Evolutionary conservation across 1,284 basidiomycete species (phyloP), one percentile per base, ranked within the genome.

Genomic region (Irpex sp.): DNA sequence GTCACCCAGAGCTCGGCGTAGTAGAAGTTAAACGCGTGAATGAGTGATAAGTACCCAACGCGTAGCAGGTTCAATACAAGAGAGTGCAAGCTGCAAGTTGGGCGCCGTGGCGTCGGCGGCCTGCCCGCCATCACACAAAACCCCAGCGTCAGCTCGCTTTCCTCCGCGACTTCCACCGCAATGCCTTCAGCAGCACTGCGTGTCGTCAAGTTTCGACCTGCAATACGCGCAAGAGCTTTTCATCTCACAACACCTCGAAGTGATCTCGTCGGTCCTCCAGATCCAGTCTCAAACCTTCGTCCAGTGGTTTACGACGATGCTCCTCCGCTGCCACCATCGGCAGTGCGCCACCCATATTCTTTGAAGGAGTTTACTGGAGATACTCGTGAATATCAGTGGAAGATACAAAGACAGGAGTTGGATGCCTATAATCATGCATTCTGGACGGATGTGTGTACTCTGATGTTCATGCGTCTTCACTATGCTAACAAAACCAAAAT

Each of bases 281-380:
- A 93, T 72, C 87, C 88, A 5, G 71, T 91, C 60, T 92, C 91
- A n/a, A 83, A 93, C 76, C 77, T 93, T 60, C 85, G 91, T 3
- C 90, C 91, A 3, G 79, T 91, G 64, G 79, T 92, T 52, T 92
- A 92, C 76, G 85, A 87, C 69, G 83, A 89, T 68, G 78, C 73
- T 55, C 76, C 75, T 9, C 73, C 76, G 5, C 73, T 72, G 11
- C 67, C 62, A 2, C 59, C 68, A 11, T 65, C 69, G 4, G 60
- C 64, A 44, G 65, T 63, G 34, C 73, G 74, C 54, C 91, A 92
- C 72, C 90, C 90, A 4, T 92, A 92, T 74, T 91, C 90, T 31
- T 82, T 92, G 60, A 73, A 78, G 63, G 90, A 92, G 72, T 92
- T 92, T 73, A 75, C 78, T 57, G 72, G 74, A 31, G 71, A 74